Evolutionary conservation across 306 rosid genomes (phyloP).

Genomic region (Vigna angularis): DNA sequence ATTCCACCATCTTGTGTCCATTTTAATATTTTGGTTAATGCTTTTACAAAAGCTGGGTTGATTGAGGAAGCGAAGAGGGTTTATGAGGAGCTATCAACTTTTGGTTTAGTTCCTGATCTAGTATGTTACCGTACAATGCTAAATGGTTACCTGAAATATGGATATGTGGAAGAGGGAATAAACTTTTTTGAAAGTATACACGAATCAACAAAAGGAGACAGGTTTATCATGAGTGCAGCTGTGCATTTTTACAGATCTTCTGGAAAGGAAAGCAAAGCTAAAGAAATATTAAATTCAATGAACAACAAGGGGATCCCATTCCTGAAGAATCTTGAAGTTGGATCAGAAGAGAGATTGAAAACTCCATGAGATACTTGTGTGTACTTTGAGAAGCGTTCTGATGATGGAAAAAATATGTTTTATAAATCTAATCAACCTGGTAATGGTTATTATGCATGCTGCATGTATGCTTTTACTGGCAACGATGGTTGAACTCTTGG

Average conservation of each 20-base stretch:
- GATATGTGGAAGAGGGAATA: slow-evolving; percentile 73
- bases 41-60: slow-evolving; percentile 67
- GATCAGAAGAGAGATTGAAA: slow-evolving; percentile 54
- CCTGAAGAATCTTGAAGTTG: slow-evolving; percentile 70
- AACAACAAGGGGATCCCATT: slow-evolving; percentile 56
- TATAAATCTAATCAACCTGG: slow-evolving; percentile 10
- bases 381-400: not conserved
- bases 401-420: not conserved
- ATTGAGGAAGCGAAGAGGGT: slow-evolving; percentile 77
- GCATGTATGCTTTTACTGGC: slow-evolving; percentile 1
- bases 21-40: slow-evolving; percentile 69
- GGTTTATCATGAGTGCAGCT: slow-evolving; percentile 80
- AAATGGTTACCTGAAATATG: slow-evolving; percentile 74
- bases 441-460: not conserved
- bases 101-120: slow-evolving; percentile 71
- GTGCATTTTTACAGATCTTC: slow-evolving; percentile 70
- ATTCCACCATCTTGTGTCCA: slow-evolving; percentile 74
- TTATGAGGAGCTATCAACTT: slow-evolving; percentile 53
- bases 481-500: not conserved
- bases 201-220: slow-evolving; percentile 58
- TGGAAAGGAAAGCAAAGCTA: slow-evolving; percentile 64
- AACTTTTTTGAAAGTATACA: slow-evolving; percentile 62
- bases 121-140: slow-evolving; percentile 68
- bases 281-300: slow-evolving; percentile 65
- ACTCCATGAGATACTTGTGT: slow-evolving; percentile 27